Evolutionary conservation across 768 basidiomycete species (phyloP), one percentile per base, ranked within the genome.

Genomic region (Amanita phalloides): DNA sequence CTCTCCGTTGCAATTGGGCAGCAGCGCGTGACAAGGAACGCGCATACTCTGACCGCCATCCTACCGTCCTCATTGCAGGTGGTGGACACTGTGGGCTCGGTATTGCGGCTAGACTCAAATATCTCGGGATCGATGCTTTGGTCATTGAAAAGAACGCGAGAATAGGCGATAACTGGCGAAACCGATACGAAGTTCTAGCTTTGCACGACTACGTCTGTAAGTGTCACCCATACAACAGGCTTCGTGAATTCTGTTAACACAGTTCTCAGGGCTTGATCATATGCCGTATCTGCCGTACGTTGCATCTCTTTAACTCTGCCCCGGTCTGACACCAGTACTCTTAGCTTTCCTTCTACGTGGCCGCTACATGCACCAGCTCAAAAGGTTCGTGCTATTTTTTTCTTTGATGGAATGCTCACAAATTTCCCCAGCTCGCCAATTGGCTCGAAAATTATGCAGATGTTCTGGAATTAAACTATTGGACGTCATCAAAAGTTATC

Each of bases 31-130:
- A 63, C 37, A 60, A 60, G 33, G 72, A 77, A 53, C 49, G 59
- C 7, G 71, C 73, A 28, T 82, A 81, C 57, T 64, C 62, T 26
- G 72, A 72, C n/a, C 60, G 57, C 4, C 47, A 78, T 44, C 84
- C 86, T 0, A 71, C 71, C 1, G 86, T 84, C 8, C 61, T 87
- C 86, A 87, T 87, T 21, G 66, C 84, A 17, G 81, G 83, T 6
- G 83, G 73, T 0, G 84, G 83, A 0, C 86, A 87, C 53, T 75
- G 74, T 54, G 88, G 86, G 1, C 64, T 90, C 25, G 77, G 73
- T 38, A 61, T 79, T 1, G 84, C 85, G 0, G 82, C 83, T 1
- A 70, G 83, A n/a, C 66, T 90, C 49, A 81, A 81, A 58, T 70
- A 68, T 38, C 65, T 86, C 23, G 79, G 74, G n/a, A 64, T 89